A percentile compares a stretch with the other conserved stretches of the same genome.
Evolutionary conservation across 1,139 yeast species (phyloP).

Genomic region (Protomyces lactucae-debilis): DNA sequence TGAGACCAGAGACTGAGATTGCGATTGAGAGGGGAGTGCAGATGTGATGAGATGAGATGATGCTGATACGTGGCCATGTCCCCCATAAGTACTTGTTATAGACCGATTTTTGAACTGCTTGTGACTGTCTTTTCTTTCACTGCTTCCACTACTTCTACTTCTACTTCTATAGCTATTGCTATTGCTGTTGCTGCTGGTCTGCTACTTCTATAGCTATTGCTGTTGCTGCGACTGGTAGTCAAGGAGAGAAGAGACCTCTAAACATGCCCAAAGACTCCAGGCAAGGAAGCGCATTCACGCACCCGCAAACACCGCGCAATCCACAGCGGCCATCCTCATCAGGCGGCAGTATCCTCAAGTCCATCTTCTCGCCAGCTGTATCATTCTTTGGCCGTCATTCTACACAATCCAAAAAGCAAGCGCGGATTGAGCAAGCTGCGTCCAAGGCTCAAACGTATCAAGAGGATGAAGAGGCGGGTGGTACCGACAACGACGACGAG

Average conservation of each 20-base stretch:
- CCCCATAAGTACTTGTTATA: background rate
- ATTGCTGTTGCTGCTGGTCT: too few species aligned
- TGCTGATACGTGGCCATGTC: background rate
- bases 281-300: background rate
- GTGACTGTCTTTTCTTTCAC: background rate
- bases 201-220: too few species aligned
- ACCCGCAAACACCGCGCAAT: background rate
- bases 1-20: background rate
- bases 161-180: too few species aligned
- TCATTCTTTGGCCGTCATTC: slow-evolving; percentile 1
- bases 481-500: background rate
- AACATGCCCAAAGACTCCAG: background rate
- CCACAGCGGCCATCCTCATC: background rate
- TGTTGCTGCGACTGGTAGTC: too few species aligned
- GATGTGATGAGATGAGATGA: background rate
- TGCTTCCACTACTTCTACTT: too few species aligned
- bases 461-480: background rate
- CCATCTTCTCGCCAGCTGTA: slow-evolving; percentile 9
- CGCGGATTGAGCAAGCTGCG: background rate
- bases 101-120: background rate
- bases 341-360: slow-evolving; percentile 8
- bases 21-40: background rate
- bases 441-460: background rate
- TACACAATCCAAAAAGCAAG: background rate
- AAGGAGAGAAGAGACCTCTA: too few species aligned